phyloP scores from a whole-genome alignment of 768 basidiomycete species.

The Podaxis sp. region DNA sequence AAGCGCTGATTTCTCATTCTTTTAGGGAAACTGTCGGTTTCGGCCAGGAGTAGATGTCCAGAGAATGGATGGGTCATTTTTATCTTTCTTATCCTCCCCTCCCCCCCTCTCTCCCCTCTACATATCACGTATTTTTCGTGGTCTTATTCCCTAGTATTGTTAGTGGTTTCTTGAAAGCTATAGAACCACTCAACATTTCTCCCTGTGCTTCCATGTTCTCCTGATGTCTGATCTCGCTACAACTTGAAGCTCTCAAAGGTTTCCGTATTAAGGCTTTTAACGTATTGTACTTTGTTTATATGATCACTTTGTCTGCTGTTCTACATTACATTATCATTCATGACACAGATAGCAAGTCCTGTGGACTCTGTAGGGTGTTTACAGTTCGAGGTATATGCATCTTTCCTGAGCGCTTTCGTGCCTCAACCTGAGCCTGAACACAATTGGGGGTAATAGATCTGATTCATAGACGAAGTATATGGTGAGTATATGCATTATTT shows the following conservation, averaged over 20 bases:
- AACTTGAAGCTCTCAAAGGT: neutral
- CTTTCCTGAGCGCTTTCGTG: no score
- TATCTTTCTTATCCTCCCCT: conserved; percentile 6
- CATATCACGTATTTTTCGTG: neutral
- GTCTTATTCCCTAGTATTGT: neutral
- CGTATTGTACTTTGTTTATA: neutral
- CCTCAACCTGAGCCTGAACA: no score
- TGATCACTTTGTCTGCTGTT: neutral
- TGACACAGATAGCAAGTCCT: no score
- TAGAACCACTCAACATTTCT: neutral
- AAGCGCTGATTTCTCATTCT: conserved; percentile 16
- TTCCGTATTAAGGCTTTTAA: neutral
- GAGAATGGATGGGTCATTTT: neutral
- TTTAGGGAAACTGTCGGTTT: conserved; percentile 89
- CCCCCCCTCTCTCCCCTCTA: neutral
- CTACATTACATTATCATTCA: neutral
- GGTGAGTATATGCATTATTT: no score
- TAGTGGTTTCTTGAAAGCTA: neutral
- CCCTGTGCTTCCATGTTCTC: neutral
- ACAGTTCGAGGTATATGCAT: no score
- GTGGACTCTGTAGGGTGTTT: no score
- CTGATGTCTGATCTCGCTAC: neutral
- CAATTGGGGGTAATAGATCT: no score
- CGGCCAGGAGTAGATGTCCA: conserved; percentile 72
- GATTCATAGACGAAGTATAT: no score